These are phyloP conservation scores for Neovahlkampfia damariscottae DNA, from an alignment of 78 protist genomes.

Conservation along the genomic window DNA sequence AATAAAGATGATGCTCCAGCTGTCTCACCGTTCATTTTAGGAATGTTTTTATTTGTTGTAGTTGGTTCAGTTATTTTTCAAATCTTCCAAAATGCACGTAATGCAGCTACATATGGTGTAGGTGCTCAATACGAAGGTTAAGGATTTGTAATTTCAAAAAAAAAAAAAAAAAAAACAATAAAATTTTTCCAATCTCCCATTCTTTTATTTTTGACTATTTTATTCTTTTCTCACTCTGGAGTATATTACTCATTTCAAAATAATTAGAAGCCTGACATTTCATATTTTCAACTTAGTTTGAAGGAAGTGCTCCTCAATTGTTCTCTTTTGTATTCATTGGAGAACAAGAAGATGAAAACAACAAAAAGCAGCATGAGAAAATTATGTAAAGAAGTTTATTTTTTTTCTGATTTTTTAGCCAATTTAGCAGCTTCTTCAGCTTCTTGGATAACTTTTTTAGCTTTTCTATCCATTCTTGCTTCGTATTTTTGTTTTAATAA, in stretches of 20 bases:
- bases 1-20: neutral
- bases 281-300: no score
- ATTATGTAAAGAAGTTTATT: neutral
- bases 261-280: no score
- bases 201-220: neutral
- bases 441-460: neutral
- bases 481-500: neutral
- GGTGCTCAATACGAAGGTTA: no score
- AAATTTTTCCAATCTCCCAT: neutral
- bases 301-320: no score
- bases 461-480: neutral
- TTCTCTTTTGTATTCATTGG: no score
- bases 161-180: neutral
- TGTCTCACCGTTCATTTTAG: neutral
- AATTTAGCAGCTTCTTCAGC: slow-evolving; percentile 6
- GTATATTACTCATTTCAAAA: no score
- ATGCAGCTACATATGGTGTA: neutral
- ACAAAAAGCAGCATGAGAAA: neutral
- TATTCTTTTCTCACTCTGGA: no score
- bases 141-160: neutral
- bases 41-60: neutral
- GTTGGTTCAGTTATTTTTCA: neutral
- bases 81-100: neutral
- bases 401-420: neutral
- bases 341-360: neutral